Base-by-base conservation (phyloP, 345 rosid species). In the Euphorbia lathyris region DNA sequence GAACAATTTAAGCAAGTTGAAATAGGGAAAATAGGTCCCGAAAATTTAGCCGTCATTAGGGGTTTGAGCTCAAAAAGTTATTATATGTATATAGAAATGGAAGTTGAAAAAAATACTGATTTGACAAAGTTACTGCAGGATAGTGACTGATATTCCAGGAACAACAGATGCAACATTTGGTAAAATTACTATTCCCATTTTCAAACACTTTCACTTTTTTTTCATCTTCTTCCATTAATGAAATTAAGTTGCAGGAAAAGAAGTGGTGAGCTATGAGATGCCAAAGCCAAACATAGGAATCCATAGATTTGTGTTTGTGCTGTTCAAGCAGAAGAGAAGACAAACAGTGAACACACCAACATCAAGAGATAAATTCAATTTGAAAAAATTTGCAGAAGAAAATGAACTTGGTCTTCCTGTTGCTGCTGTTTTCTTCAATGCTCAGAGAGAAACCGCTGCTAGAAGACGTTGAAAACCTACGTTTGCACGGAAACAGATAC, bases 241-340 rank as follows among this genome's bases (percentile, higher is more conserved):
- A n/a, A n/a, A n/a, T n/a, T n/a, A 12, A 68, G n/a, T 25, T 67
- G 20, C 82, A 93, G 97, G 97, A 59, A 87, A 77, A 38, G 97
- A 91, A 67, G 70, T 81, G 68, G 82, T 91, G 80, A 84, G 70
- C 76, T 94, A 94, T 72, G 98, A 94, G 77, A 86, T 85, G 83
- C 96, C 97, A n/a, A 77, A 85, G 85, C 98, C 98, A 38, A 91
- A 82, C 83, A 94, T 94, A 72, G 98, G 98, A 68, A 94, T 94
- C 38, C 98, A 94, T 74, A 84, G 98, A 81, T 94, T 84, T 58
- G 97, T 87, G 80, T 91, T 88, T 75, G 66, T 94, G 9, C 78
- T 94, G 25, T 94, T 88, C 86, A 88, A 84, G 81, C 98, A 94
- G 81, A 87, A 78, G 57, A 65, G 87, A 12, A 80, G 98, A 74